Conservation (phyloP, 2,329 filamentous ascomycete species). For the Xylariomycetidae sp. region DNA sequence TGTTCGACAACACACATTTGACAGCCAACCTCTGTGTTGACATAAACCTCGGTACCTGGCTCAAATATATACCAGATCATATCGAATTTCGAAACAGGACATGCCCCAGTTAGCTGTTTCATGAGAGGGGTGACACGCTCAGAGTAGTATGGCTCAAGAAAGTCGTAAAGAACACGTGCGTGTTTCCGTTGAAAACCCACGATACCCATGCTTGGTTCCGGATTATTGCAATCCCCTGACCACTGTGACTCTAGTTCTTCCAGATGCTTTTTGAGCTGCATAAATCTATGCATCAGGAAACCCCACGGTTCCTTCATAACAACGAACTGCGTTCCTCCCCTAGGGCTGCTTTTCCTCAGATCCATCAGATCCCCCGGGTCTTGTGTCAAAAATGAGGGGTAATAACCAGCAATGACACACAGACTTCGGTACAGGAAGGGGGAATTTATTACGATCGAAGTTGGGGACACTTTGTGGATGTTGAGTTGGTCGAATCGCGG, state of each 20-base stretch:
- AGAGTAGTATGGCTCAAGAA: not conserved
- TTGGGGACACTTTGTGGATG: not conserved
- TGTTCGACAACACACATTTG: conserved; percentile 1
- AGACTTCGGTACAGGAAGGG: conserved; percentile 1
- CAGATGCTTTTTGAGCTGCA: not conserved
- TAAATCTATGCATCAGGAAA: conserved; percentile 2
- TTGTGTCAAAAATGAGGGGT: not conserved
- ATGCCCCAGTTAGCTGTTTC: not conserved
- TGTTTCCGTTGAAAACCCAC: too few species aligned
- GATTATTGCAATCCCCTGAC: too few species aligned
- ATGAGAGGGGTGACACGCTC: not conserved
- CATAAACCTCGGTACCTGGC: conserved; percentile 4
- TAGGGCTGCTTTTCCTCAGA: too few species aligned
- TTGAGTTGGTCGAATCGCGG: not conserved
- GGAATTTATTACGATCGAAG: conserved; percentile 1
- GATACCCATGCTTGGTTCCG: too few species aligned
- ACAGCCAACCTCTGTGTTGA: not conserved
- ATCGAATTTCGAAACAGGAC: conserved; percentile 1
- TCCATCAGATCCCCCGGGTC: not conserved
- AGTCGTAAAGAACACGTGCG: conserved; percentile 1
- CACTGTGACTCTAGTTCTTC: too few species aligned
- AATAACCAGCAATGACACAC: not conserved
- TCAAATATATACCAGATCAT: conserved; percentile 4
- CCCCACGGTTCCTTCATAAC: conserved; percentile 1
- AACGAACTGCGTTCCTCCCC: too few species aligned